Evolutionary conservation across 2,329 filamentous ascomycete genomes (phyloP).

Genomic region (Pochonia chlamydosporia): DNA sequence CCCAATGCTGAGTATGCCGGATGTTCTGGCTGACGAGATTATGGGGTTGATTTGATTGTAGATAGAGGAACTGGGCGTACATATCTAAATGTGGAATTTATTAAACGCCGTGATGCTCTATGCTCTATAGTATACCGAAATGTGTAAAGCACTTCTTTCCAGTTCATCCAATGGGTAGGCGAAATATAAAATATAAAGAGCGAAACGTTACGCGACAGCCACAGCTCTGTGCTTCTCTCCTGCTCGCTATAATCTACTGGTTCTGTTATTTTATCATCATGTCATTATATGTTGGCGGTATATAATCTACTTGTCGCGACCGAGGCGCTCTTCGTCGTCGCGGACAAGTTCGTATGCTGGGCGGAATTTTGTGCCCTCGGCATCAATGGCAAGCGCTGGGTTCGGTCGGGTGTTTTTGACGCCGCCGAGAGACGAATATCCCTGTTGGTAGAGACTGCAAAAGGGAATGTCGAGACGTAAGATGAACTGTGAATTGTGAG

Average conservation of each 20-base stretch:
- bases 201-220: too few species aligned
- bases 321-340: conserved; percentile 74
- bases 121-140: conserved; percentile 1
- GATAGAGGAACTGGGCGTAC: not conserved
- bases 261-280: too few species aligned
- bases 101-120: conserved; percentile 4
- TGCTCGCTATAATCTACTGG: too few species aligned
- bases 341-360: conserved; percentile 71
- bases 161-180: too few species aligned
- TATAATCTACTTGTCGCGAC: conserved; percentile 49
- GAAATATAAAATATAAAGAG: too few species aligned
- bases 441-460: conserved; percentile 78
- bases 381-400: conserved; percentile 54
- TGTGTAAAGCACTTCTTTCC: not conserved
- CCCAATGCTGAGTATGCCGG: conserved; percentile 4
- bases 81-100: not conserved
- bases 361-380: conserved; percentile 42
- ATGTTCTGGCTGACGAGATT: not conserved
- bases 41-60: not conserved
- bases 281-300: not conserved
- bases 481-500: conserved; percentile 58
- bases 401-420: conserved; percentile 86
- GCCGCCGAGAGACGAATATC: conserved; percentile 90
- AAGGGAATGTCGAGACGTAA: conserved; percentile 74
- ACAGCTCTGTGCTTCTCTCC: too few species aligned